A percentile compares a stretch with the other conserved stretches of the same genome.
These are phyloP conservation scores for Pseudogymnoascus verrucosus DNA, from an alignment of 2,329 filamentous ascomycete species.

Conservation along the genomic window DNA sequence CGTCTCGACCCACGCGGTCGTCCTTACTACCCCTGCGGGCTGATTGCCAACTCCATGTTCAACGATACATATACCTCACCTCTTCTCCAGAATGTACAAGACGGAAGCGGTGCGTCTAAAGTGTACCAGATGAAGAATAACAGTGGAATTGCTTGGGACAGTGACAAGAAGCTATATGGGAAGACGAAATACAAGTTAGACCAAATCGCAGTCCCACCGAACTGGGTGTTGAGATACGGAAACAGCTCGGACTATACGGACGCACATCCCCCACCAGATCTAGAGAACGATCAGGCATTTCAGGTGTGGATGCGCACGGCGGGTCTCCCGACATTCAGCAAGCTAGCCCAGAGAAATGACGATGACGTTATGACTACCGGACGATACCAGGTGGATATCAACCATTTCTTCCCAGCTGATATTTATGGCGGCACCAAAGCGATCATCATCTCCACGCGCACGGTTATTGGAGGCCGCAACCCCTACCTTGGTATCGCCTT, in stretches of 20 bases:
- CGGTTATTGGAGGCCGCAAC: constrained; percentile 90
- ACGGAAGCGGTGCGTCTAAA: constrained; percentile 33
- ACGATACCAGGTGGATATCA: constrained; percentile 68
- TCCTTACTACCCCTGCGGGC: constrained; percentile 86
- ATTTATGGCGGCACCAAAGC: constrained; percentile 82
- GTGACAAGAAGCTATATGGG: constrained; percentile 74
- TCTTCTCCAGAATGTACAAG: constrained; percentile 45
- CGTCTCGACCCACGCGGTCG: constrained; percentile 44
- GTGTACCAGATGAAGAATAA: constrained; percentile 67
- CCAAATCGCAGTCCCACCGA: constrained; percentile 72
- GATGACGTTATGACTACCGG: constrained; percentile 57
- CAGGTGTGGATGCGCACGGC: constrained; percentile 99
- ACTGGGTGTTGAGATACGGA: constrained; percentile 69
- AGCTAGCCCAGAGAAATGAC: constrained; percentile 81
- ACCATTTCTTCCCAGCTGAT: constrained; percentile 70
- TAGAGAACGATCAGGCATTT: constrained; percentile 73
- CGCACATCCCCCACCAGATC: constrained; percentile 57
- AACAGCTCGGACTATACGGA: constrained; percentile 57
- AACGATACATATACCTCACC: constrained; percentile 80
- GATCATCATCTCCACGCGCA: constrained; percentile 80
- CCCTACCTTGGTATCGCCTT: constrained; percentile 95
- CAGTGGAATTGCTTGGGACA: constrained; percentile 72
- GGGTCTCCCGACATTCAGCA: constrained; percentile 88
- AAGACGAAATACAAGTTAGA: constrained; percentile 54
- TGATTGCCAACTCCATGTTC: constrained; percentile 95